Evolutionary conservation across 192 early-diverging fungal genomes (phyloP).

Genomic region (Linderina pennispora): DNA sequence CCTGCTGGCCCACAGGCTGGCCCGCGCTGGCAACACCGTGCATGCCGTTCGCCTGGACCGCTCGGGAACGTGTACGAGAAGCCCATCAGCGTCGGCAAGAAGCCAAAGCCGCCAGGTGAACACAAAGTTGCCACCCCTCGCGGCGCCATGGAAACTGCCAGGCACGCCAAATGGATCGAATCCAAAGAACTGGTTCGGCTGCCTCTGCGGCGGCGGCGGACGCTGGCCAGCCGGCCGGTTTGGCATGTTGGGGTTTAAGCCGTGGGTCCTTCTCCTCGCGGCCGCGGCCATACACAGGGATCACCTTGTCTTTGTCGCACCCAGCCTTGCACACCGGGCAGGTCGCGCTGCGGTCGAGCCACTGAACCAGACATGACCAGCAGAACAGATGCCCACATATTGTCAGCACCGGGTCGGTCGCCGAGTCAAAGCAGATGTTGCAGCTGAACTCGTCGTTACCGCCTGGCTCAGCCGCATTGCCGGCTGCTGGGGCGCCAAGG

Average conservation of each 20-base stretch:
- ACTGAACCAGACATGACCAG: conserved; percentile 69
- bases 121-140: conserved; percentile 40
- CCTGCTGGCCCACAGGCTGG: conserved; percentile 55
- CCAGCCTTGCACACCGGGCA: conserved; percentile 85
- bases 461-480: no score
- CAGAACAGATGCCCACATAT: conserved; percentile 78
- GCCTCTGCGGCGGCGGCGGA: conserved; percentile 59
- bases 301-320: conserved; percentile 76
- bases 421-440: conserved; percentile 65
- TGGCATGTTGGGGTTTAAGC: conserved; percentile 47
- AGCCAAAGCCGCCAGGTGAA: conserved; percentile 63
- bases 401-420: conserved; percentile 67
- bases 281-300: conserved; percentile 77
- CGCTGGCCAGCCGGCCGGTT: conserved; percentile 73
- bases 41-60: conserved; percentile 5
- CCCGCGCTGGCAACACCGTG: neutral
- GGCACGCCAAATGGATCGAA: conserved; percentile 53
- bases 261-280: conserved; percentile 69
- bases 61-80: conserved; percentile 35
- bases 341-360: conserved; percentile 70
- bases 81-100: conserved; percentile 68
- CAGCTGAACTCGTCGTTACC: conserved; percentile 37
- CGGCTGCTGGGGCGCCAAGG: neutral
- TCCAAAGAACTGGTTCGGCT: conserved; percentile 49
- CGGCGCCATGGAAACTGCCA: conserved; percentile 48